Base-by-base conservation (phyloP, 208 protist genomes). In the Crithidia bombi region DNA sequence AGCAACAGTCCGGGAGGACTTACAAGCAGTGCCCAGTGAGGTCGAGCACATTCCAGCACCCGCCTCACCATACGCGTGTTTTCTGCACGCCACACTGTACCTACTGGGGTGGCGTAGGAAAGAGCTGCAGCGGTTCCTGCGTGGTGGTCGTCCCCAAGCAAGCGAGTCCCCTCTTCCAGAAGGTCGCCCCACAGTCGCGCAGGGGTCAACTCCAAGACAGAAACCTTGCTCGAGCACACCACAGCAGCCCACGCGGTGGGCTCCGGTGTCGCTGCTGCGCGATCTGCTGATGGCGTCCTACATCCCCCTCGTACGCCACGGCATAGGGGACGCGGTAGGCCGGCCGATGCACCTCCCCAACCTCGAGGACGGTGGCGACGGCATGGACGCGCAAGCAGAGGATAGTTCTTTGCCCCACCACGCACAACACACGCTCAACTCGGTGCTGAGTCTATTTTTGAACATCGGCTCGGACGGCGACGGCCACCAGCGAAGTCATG, bases 251-350 rank as follows among this genome's bases (percentile, higher is more conserved):
- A 14, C 30, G 36, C 57, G 69, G 46, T 79, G 78, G 73, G 68
- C 78, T 30, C 61, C 78, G n/a, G 61, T 83, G 17, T 44, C 64
- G 36, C 44, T 83, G 7, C 55, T 83, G 28, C 69, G 55, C 15
- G 78, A 83, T 35, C 21, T 51, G 38, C 66, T 72, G 17, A 36
- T 63, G 33, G 57, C 54, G 3, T 54, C 54, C 32, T 57, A 64
- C 35, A 19, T 72, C 9, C 11, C 30, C 23, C 17, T 32, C n/a
- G 19, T 19, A 21, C 25, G 33, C 35, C 17, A 5, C 11, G 44
- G 4, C 11, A 15, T 5, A 0, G 51, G 5, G 28, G 17, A 32
- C 4, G 26, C 44, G 28, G 51, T 36, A 23, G 36, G 50, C 2
- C 44, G 35, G 55, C 32, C 49, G 35, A 11, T 21, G 52, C 36